These are phyloP conservation scores for Delitschia confertaspora DNA, from an alignment of 495 filamentous ascomycete species.

Conservation along the genomic window DNA sequence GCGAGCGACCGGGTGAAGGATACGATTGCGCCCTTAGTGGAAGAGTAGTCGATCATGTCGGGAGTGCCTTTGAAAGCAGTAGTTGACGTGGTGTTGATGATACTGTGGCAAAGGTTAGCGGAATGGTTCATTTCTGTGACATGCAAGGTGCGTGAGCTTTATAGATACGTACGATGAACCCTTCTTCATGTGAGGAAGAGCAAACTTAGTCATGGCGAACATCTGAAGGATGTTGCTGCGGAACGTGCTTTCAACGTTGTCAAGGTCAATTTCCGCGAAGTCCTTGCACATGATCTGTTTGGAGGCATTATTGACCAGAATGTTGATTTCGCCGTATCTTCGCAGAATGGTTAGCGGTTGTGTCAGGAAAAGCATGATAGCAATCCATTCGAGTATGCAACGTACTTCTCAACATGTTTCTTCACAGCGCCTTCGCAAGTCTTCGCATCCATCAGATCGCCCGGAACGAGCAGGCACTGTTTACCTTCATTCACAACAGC, in stretches of 20 bases:
- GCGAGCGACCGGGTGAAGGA: conserved; percentile 51
- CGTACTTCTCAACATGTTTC: conserved; percentile 44
- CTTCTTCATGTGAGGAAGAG: conserved; percentile 47
- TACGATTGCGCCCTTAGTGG: conserved; percentile 55
- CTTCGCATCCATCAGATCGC: conserved; percentile 42
- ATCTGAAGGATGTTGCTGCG: conserved; percentile 52
- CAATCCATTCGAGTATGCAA: conserved; percentile 3
- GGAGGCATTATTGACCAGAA: conserved; percentile 56
- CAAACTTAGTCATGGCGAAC: conserved; percentile 54
- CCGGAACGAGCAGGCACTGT: conserved; percentile 41
- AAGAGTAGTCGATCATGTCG: conserved; percentile 50
- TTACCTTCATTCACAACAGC: conserved; percentile 42
- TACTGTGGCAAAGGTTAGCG: too few species aligned
- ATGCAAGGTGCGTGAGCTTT: conserved; percentile 21
- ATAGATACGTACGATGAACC: too few species aligned
- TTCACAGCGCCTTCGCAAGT: conserved; percentile 44
- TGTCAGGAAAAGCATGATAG: too few species aligned
- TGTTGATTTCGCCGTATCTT: too few species aligned
- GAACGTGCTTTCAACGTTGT: conserved; percentile 46
- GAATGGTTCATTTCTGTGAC: conserved; percentile 23
- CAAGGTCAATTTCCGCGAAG: conserved; percentile 45
- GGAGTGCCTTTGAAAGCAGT: conserved; percentile 47
- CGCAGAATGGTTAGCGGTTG: too few species aligned
- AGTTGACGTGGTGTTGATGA: conserved; percentile 53
- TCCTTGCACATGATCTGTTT: conserved; percentile 47